Evolutionary conservation across 2,329 filamentous ascomycete genomes (phyloP).

Genomic region (Penicillium freii): DNA sequence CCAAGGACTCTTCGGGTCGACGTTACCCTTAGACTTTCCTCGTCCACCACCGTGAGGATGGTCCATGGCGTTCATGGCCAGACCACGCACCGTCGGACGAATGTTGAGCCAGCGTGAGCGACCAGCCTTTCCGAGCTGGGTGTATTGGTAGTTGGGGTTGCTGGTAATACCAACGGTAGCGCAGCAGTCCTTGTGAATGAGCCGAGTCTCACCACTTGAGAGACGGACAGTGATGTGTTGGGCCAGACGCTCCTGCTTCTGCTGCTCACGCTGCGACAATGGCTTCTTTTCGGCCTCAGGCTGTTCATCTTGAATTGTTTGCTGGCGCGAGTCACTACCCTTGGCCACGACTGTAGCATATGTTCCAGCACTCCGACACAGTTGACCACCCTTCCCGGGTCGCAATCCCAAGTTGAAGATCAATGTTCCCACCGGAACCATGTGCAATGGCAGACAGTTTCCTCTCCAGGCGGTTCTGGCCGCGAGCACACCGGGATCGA

Average conservation of each 20-base stretch:
- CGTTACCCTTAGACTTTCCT: slow-evolving; percentile 99
- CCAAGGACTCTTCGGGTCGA: slow-evolving; percentile 93
- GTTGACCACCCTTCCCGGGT: slow-evolving; percentile 71
- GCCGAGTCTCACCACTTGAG: slow-evolving; percentile 88
- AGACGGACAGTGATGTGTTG: slow-evolving; percentile 80
- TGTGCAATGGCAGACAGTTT: slow-evolving; percentile 91
- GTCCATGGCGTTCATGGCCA: slow-evolving; percentile 98
- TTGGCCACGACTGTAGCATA: slow-evolving; percentile 87
- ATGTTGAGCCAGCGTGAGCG: slow-evolving; percentile 92
- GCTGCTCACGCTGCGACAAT: slow-evolving; percentile 38
- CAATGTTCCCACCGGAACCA: slow-evolving; percentile 91
- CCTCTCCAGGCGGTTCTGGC: slow-evolving; percentile 91
- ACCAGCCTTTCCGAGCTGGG: slow-evolving; percentile 91
- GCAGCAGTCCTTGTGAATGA: slow-evolving; percentile 86
- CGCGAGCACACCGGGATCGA: slow-evolving; percentile 94
- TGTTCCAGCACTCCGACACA: slow-evolving; percentile 92
- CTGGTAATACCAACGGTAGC: slow-evolving; percentile 92
- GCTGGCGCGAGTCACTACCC: slow-evolving; percentile 60
- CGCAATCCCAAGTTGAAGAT: slow-evolving; percentile 85
- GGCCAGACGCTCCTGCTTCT: slow-evolving; percentile 58
- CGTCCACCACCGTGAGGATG: slow-evolving; percentile 98
- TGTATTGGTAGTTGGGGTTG: slow-evolving; percentile 87
- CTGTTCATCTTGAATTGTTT: slow-evolving; percentile 57
- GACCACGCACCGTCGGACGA: slow-evolving; percentile 89
- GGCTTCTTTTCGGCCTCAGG: slow-evolving; percentile 32